Percentiles rank a stretch among this genome's conserved stretches.
Evolutionary conservation across 768 basidiomycete genomes (phyloP).

Genomic region (Mycena indigotica): DNA sequence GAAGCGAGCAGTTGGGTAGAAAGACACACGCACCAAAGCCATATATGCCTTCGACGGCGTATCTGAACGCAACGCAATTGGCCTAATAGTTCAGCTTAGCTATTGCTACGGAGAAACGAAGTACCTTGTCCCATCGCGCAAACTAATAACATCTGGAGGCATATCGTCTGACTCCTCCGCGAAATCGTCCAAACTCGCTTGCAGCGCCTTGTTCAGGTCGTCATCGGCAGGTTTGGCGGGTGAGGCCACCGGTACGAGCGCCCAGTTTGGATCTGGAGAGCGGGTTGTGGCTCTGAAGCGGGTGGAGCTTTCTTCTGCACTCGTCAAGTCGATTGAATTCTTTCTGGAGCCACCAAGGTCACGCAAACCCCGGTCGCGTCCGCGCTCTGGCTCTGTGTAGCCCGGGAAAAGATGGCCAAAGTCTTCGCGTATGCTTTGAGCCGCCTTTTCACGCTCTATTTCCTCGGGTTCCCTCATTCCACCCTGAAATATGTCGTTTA

Average conservation of each 20-base stretch:
- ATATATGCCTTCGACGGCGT: slow-evolving; percentile 55
- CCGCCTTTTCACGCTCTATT: background rate
- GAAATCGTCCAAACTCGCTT: slow-evolving; percentile 15
- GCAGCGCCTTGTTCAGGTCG: slow-evolving; percentile 16
- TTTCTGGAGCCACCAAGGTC: background rate
- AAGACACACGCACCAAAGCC: slow-evolving; percentile 47
- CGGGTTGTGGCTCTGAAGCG: slow-evolving; percentile 17
- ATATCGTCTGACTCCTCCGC: slow-evolving; percentile 13
- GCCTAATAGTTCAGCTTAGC: slow-evolving; percentile 43
- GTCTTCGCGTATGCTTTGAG: slow-evolving; percentile 6
- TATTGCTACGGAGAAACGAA: background rate
- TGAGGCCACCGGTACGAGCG: slow-evolving; percentile 9
- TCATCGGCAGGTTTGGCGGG: slow-evolving; percentile 16
- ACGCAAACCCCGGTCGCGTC: background rate
- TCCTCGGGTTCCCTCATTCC: slow-evolving; percentile 3
- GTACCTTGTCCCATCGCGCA: slow-evolving; percentile 13
- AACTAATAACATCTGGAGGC: slow-evolving; percentile 1
- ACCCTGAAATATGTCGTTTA: slow-evolving; percentile 2
- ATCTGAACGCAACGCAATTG: slow-evolving; percentile 68
- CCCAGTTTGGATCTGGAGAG: slow-evolving; percentile 21
- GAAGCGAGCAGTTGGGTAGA: background rate
- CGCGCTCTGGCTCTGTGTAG: background rate
- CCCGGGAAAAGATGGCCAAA: slow-evolving; percentile 9
- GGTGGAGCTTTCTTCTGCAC: slow-evolving; percentile 10
- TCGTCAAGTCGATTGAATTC: slow-evolving; percentile 24